A percentile compares a stretch with the other conserved stretches of the same genome.
phyloP scores from a whole-genome alignment of 495 filamentous ascomycete genomes.

The Annulohypoxylon stygium region DNA sequence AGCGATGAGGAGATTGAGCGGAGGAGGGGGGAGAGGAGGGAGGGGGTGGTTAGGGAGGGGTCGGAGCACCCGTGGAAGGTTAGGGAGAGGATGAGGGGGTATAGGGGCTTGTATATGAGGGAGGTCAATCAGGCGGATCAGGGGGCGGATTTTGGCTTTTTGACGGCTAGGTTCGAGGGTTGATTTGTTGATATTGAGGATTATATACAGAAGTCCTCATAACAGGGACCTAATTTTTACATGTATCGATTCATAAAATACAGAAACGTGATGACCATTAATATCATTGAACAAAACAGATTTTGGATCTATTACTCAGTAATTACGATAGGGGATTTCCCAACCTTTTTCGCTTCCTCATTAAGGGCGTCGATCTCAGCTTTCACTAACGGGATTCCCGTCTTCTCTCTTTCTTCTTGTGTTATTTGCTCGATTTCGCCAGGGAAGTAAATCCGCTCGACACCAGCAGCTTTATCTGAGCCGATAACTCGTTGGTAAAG shows the following conservation, averaged over 20 bases:
- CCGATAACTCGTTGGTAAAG: conserved; percentile 74
- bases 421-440: conserved; percentile 80
- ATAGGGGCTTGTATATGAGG: conserved; percentile 73
- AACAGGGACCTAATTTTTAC: no score
- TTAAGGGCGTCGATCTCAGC: conserved; percentile 77
- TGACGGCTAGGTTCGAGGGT: conserved; percentile 60
- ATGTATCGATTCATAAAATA: neutral
- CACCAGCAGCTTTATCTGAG: conserved; percentile 74
- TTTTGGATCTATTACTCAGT: conserved; percentile 10
- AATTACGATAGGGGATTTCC: conserved; percentile 44
- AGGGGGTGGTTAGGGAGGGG: conserved; percentile 20
- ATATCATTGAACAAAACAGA: neutral
- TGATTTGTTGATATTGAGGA: neutral
- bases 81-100: conserved; percentile 65
- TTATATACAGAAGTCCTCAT: neutral
- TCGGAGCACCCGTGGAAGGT: conserved; percentile 50
- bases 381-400: conserved; percentile 75
- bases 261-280: neutral
- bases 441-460: conserved; percentile 83
- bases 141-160: conserved; percentile 75
- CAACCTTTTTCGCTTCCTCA: conserved; percentile 71
- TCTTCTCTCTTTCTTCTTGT: conserved; percentile 64
- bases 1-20: conserved; percentile 60
- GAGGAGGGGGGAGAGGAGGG: conserved; percentile 56
- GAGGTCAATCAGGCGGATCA: conserved; percentile 74